These are phyloP conservation scores for Rhinocladiella similis DNA, from an alignment of 2,329 filamentous ascomycete genomes.

Conservation along the genomic window DNA sequence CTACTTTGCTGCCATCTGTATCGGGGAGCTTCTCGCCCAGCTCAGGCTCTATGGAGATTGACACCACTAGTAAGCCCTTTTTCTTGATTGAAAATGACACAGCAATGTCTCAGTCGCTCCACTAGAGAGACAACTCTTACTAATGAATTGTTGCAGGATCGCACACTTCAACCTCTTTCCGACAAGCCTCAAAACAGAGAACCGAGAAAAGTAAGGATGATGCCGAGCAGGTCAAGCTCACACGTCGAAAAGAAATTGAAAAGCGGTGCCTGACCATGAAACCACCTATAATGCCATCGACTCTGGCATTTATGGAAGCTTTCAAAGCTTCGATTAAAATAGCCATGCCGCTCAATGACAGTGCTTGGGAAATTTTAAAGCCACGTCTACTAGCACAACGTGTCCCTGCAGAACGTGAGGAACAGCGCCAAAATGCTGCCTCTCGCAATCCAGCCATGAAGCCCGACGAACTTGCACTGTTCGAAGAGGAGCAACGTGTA, in stretches of 20 bases:
- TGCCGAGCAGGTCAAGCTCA: constrained; percentile 37
- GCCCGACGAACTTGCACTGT: constrained; percentile 48
- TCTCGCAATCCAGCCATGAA: constrained; percentile 33
- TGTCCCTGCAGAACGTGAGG: constrained; percentile 60
- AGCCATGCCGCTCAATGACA: constrained; percentile 65
- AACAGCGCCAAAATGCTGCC: constrained; percentile 45
- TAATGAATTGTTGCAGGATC: not conserved
- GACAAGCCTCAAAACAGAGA: constrained; percentile 2
- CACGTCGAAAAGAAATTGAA: constrained; percentile 70
- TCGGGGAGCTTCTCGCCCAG: not conserved
- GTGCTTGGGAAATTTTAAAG: constrained; percentile 68
- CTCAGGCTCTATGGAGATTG: not conserved
- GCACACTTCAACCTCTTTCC: not conserved
- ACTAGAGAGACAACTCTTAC: too few species aligned
- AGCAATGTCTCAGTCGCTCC: too few species aligned
- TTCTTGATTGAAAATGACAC: too few species aligned
- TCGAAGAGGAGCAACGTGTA: constrained; percentile 52
- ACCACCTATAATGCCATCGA: constrained; percentile 62
- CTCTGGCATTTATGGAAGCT: constrained; percentile 69
- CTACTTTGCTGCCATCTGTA: not conserved
- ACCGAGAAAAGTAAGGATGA: constrained; percentile 18
- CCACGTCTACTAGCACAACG: constrained; percentile 67
- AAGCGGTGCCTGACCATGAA: constrained; percentile 64
- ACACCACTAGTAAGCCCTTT: not conserved
- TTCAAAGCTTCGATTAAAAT: constrained; percentile 75